Conservation (phyloP, 2,329 filamentous ascomycete genomes). For the Ilyonectria sp. region DNA sequence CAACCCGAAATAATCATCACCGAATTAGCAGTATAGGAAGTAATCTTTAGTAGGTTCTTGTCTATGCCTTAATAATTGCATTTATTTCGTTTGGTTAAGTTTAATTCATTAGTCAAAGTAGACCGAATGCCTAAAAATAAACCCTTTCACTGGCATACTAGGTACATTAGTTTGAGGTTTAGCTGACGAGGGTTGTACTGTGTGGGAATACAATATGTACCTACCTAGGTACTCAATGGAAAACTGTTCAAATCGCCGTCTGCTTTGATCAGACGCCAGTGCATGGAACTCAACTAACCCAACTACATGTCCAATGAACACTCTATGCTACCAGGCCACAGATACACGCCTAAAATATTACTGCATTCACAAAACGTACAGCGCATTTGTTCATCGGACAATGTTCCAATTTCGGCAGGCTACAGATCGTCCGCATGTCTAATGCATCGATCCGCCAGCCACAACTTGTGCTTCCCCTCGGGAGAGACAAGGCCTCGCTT, state of each 20-base stretch:
- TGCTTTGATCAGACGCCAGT: background rate
- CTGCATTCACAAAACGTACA: background rate
- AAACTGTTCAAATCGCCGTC: background rate
- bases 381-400: background rate
- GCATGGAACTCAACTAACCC: background rate
- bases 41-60: too few relatives aligned
- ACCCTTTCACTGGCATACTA: too few relatives aligned
- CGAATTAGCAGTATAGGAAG: too few relatives aligned
- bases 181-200: too few relatives aligned
- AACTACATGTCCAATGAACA: background rate
- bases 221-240: background rate
- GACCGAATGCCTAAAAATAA: too few relatives aligned
- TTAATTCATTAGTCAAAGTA: too few relatives aligned
- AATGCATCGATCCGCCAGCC: constrained; percentile 26
- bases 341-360: too few relatives aligned
- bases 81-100: too few relatives aligned
- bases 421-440: constrained; percentile 22
- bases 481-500: constrained; percentile 40
- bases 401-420: constrained; percentile 25
- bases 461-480: constrained; percentile 16
- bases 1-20: too few relatives aligned
- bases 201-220: too few relatives aligned
- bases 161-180: too few relatives aligned
- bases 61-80: too few relatives aligned
- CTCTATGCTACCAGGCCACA: background rate